Evolutionary conservation across 805 yeast genomes (phyloP).

Genomic region (Ogataea neopini): DNA sequence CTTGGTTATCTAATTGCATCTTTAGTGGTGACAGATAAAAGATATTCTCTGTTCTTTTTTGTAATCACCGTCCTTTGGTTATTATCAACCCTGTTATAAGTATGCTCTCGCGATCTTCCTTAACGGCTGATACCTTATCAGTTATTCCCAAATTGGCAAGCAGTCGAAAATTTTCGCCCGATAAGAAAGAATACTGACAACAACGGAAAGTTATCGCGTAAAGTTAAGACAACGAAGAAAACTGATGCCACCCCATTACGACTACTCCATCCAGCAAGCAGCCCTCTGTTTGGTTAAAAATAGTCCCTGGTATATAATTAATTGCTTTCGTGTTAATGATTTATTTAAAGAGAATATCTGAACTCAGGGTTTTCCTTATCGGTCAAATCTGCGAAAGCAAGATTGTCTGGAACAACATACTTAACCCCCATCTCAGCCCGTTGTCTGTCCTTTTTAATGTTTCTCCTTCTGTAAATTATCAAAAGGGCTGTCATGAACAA

Average conservation of each 20-base stretch:
- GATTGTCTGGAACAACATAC: slow-evolving; percentile 10
- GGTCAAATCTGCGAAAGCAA: slow-evolving; percentile 20
- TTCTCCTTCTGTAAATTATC: slow-evolving; percentile 9
- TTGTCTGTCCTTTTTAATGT: slow-evolving; percentile 4
- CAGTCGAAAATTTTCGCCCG: background rate
- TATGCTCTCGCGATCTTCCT: too few relatives aligned
- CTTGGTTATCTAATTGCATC: background rate
- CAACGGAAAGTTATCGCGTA: background rate
- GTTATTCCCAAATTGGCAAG: background rate
- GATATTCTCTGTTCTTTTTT: too few relatives aligned
- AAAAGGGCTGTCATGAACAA: slow-evolving; percentile 5
- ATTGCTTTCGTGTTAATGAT: too few relatives aligned
- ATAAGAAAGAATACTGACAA: background rate
- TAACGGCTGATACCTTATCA: background rate
- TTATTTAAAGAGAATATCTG: slow-evolving; percentile 1
- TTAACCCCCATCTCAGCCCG: slow-evolving; percentile 14
- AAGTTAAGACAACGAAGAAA: background rate
- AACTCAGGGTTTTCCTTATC: slow-evolving; percentile 16
- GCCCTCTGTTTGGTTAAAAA: too few relatives aligned
- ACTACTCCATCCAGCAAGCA: too few relatives aligned
- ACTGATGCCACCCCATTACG: too few relatives aligned
- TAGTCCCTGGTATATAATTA: too few relatives aligned
- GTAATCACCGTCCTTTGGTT: too few relatives aligned
- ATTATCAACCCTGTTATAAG: too few relatives aligned
- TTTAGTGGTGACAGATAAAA: background rate